Evolutionary conservation across 2,329 filamentous ascomycete genomes (phyloP), one percentile per base, ranked within the genome.

Genomic region (Trichoderma endophyticum): DNA sequence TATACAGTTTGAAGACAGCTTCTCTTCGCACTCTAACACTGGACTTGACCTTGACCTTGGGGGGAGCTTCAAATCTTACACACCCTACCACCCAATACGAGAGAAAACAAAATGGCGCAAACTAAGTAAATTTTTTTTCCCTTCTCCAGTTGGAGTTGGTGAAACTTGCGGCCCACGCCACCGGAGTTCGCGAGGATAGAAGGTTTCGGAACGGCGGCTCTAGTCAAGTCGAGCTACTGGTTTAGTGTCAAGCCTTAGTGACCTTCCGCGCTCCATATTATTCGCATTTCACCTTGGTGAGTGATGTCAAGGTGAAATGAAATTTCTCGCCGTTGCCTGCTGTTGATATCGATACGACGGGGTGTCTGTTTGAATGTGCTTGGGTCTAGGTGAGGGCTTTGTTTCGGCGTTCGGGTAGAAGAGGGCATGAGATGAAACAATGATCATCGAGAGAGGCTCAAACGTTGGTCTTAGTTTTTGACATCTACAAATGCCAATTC

Each of bases 191-290:
- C 67, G 67, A 70, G 30, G 26, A 43, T 21, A 62, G 67, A 61
- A 15, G 43, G 67, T 62, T 69, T 70, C 67, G 67, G 67, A 70
- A 62, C 61, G 57, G 34, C 67, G 67, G 67, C 39, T 61, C 67
- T 70, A 62, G 67, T 36, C 15, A 14, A 34, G 8, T 54, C 30
- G 36, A 51, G n/a, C 67, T 70, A 70, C 43, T 36, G 39, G 57
- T 43, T 18, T 70, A 70, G 67, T 62, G 57, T 26, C 14, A 62
- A 70, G 56, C 57, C 56, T 62, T 62, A 48, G 36, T 69, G 54
- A 59, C 56, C 56, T 36, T 26, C 18, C 15, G 11, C 28, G n/a
- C 39, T 54, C 43, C 30, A 43, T 57, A 18, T 61, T 60, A 34
- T 56, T 48, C n/a, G 32, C 66, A 8, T 36, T 36, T 60, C 26